A percentile compares a stretch with the other conserved stretches of the same genome.
These are phyloP conservation scores for Pyracantha coccinea DNA, from an alignment of 331 rosid species.

Conservation along the genomic window DNA sequence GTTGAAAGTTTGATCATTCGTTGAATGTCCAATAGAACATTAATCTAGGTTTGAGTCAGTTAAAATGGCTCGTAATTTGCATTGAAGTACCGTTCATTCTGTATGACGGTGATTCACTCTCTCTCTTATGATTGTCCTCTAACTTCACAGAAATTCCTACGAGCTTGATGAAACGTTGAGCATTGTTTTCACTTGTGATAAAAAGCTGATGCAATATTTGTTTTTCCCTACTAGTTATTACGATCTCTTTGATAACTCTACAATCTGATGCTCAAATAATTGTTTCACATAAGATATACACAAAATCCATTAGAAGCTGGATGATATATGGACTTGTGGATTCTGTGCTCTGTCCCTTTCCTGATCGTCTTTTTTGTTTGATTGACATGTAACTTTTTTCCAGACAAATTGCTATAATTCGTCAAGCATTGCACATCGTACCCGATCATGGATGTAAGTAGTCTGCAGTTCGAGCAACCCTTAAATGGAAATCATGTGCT, in stretches of 20 bases:
- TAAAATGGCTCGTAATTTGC: not conserved
- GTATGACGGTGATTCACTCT: not conserved
- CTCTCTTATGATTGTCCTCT: no score
- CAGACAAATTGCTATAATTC: conserved; percentile 49
- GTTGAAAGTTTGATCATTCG: not conserved
- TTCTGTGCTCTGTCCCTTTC: not conserved
- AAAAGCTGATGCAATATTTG: no score
- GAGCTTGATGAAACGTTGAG: no score
- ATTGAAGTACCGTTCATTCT: not conserved
- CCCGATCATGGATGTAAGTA: conserved; percentile 65
- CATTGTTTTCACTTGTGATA: no score
- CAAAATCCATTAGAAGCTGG: not conserved
- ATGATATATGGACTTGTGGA: not conserved
- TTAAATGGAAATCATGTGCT: not conserved
- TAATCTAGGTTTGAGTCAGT: not conserved
- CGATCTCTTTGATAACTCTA: not conserved
- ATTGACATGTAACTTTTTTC: conserved; percentile 19
- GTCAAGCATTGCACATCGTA: conserved; percentile 48
- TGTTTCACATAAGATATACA: not conserved
- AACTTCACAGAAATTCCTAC: no score
- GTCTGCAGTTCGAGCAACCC: conserved; percentile 1
- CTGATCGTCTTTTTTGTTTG: conserved; percentile 5
- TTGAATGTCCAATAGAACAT: not conserved
- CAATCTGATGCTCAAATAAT: not conserved
- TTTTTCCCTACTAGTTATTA: not conserved